phyloP scores from a whole-genome alignment of 768 basidiomycete genomes.

The Pleurotus sapidus region DNA sequence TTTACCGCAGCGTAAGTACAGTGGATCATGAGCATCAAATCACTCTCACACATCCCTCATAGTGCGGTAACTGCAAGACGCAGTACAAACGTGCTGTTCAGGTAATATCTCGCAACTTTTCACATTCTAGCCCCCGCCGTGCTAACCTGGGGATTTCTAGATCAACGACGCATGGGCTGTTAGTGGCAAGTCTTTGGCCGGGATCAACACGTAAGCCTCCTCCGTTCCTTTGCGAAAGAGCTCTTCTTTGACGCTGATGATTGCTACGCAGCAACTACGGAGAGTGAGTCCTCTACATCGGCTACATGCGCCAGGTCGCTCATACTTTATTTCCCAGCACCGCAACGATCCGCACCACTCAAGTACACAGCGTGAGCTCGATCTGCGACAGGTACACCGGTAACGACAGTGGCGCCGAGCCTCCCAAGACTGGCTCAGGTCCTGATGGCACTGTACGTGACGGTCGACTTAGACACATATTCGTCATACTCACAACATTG shows the following conservation, averaged over 20 bases:
- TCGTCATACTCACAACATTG: not conserved
- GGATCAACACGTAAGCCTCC: slow-evolving; percentile 28
- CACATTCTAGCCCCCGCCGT: not conserved
- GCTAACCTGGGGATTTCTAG: slow-evolving; percentile 1
- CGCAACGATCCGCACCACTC: slow-evolving; percentile 28
- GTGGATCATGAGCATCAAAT: not conserved
- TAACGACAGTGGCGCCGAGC: slow-evolving; percentile 28
- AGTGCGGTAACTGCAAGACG: slow-evolving; percentile 32
- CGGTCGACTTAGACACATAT: not conserved
- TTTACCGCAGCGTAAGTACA: slow-evolving; percentile 29
- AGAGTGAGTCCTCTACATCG: slow-evolving; percentile 22
- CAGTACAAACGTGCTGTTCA: slow-evolving; percentile 25
- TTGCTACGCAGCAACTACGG: slow-evolving; percentile 26
- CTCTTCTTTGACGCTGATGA: too few relatives aligned
- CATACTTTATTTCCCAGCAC: slow-evolving; percentile 16
- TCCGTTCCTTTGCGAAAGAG: too few relatives aligned
- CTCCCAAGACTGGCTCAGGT: slow-evolving; percentile 24
- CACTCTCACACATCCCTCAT: not conserved
- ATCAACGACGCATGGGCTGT: slow-evolving; percentile 34
- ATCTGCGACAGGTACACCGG: slow-evolving; percentile 30
- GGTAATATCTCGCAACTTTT: not conserved
- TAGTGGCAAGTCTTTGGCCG: slow-evolving; percentile 23
- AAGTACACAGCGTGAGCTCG: slow-evolving; percentile 24
- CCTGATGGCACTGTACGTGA: slow-evolving; percentile 27
- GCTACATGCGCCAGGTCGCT: not conserved